These are phyloP conservation scores for Gamarada debralockiae DNA, from an alignment of 495 filamentous ascomycete species.

Conservation along the genomic window DNA sequence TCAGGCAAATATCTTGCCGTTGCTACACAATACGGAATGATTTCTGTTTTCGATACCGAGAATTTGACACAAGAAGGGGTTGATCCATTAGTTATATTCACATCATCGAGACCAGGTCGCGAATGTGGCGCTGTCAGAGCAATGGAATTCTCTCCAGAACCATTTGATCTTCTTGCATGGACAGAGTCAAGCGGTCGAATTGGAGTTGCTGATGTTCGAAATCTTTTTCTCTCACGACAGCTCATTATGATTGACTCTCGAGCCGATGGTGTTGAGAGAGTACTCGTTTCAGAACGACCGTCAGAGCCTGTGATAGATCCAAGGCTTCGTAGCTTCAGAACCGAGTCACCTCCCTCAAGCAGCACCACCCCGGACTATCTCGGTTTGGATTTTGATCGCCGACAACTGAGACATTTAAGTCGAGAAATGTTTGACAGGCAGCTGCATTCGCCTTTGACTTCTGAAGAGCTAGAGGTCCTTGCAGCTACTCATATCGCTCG, in stretches of 20 bases:
- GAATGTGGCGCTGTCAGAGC: conserved; percentile 79
- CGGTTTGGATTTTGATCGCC: conserved; percentile 19
- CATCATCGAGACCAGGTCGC: conserved; percentile 53
- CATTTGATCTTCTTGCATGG: conserved; percentile 91
- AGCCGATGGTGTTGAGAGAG: conserved; percentile 39
- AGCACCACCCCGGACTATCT: conserved; percentile 22
- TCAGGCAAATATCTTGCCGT: conserved; percentile 49
- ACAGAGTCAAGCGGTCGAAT: conserved; percentile 82
- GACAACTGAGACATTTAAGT: conserved; percentile 19
- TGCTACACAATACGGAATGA: conserved; percentile 53
- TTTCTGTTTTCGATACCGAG: conserved; percentile 46
- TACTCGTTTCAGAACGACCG: conserved; percentile 13
- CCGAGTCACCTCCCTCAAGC: conserved; percentile 10
- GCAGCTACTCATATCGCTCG: conserved; percentile 44
- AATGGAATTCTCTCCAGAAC: conserved; percentile 86
- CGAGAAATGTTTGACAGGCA: conserved; percentile 22
- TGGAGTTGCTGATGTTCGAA: conserved; percentile 80
- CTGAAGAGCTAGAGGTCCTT: conserved; percentile 43
- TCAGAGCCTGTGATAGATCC: conserved; percentile 19
- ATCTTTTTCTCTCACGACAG: conserved; percentile 71
- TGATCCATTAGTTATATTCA: conserved; percentile 39
- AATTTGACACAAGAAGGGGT: conserved; percentile 31
- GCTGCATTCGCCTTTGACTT: conserved; percentile 31
- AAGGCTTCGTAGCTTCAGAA: conserved; percentile 18
- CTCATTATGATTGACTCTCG: conserved; percentile 59